These are phyloP conservation scores for Aspergillus amoenus DNA, from an alignment of 2,329 filamentous ascomycete species.

Conservation along the genomic window DNA sequence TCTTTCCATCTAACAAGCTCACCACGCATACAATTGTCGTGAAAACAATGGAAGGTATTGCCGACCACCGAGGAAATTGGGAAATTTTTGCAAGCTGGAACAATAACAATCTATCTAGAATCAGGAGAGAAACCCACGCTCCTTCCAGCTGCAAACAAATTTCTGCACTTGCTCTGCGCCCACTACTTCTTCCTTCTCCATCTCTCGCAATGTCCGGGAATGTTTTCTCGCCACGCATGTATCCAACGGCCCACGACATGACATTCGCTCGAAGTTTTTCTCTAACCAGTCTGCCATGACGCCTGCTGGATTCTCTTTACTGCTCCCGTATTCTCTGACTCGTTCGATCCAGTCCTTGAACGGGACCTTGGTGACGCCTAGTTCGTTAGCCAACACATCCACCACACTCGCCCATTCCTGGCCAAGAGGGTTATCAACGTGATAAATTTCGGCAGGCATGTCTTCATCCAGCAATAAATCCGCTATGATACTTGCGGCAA, in stretches of 20 bases:
- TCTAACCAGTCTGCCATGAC: constrained; percentile 33
- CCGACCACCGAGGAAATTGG: no score
- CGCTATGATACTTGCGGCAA: constrained; percentile 32
- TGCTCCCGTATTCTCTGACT: constrained; percentile 25
- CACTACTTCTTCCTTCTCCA: constrained; percentile 10
- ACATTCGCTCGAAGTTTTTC: constrained; percentile 43
- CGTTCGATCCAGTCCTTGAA: constrained; percentile 43
- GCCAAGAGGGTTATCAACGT: constrained; percentile 47
- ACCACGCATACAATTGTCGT: no score
- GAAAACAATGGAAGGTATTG: no score
- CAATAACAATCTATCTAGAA: no score
- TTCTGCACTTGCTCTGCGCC: constrained; percentile 8
- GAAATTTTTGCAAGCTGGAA: no score
- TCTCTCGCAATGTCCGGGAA: constrained; percentile 25
- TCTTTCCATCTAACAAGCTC: no score
- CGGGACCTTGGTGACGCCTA: constrained; percentile 37
- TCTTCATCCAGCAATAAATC: constrained; percentile 33
- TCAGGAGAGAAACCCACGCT: not conserved
- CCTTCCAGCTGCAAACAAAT: constrained; percentile 16
- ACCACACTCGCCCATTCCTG: constrained; percentile 44
- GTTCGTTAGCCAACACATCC: constrained; percentile 31
- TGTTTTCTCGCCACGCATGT: constrained; percentile 35
- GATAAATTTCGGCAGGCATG: constrained; percentile 38
- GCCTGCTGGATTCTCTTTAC: constrained; percentile 31
- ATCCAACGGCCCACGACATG: constrained; percentile 46